A percentile compares a stretch with the other conserved stretches of the same genome.
These are phyloP conservation scores for Boletus eberwhitei DNA, from an alignment of 768 basidiomycete genomes.

Conservation along the genomic window DNA sequence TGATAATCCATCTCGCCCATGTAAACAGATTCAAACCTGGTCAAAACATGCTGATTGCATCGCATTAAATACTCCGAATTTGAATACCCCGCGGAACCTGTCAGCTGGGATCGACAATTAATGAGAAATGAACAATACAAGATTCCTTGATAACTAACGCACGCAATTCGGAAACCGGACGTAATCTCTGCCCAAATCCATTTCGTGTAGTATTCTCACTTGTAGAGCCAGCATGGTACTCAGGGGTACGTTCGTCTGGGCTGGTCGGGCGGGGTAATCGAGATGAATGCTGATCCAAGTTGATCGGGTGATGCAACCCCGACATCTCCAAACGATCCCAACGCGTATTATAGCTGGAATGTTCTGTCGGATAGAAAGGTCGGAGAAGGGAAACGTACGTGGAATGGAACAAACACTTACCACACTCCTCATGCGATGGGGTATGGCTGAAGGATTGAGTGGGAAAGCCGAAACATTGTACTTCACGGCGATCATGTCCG, in stretches of 20 bases:
- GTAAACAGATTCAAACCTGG: slow-evolving; percentile 40
- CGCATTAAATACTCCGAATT: slow-evolving; percentile 88
- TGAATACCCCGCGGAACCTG: slow-evolving; percentile 75
- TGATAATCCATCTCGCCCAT: not conserved
- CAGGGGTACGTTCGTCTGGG: not conserved
- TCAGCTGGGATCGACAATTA: slow-evolving; percentile 55
- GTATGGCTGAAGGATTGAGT: not conserved
- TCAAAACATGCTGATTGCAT: slow-evolving; percentile 85
- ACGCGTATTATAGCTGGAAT: not conserved
- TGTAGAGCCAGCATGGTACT: not conserved
- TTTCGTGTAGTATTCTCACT: slow-evolving; percentile 31
- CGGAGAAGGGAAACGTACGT: not conserved
- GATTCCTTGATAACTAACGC: slow-evolving; percentile 28
- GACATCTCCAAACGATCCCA: not conserved
- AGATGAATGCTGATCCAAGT: not conserved
- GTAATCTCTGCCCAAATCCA: slow-evolving; percentile 49
- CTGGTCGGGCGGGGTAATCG: not conserved
- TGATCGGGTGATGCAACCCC: not conserved
- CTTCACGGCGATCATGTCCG: not conserved
- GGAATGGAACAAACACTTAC: slow-evolving; percentile 4
- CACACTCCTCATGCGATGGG: not conserved
- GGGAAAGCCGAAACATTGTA: not conserved
- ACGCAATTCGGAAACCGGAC: slow-evolving; percentile 75
- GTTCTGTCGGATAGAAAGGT: slow-evolving; percentile 7
- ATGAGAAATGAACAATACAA: not conserved